Conservation (phyloP, 163 green algal species). For the Smithsoniella earleae region DNA sequence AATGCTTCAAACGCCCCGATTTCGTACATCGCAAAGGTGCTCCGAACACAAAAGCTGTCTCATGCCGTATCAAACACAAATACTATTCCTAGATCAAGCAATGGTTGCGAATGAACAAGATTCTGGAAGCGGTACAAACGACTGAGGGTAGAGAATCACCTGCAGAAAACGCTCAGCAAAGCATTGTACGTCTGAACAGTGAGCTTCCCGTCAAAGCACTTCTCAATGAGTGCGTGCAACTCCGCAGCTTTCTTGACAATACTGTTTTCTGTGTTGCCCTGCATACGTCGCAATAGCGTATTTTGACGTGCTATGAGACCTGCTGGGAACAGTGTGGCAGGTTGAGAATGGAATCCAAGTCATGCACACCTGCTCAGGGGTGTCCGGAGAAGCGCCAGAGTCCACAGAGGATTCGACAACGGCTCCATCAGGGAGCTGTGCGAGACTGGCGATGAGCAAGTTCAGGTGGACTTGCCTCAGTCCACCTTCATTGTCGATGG, state of each 20-base stretch:
- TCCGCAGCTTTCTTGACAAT: neutral
- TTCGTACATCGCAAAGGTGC: neutral
- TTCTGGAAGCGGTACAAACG: neutral
- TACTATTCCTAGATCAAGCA: no score
- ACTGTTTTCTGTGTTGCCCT: neutral
- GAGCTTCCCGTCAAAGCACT: slow-evolving; percentile 10
- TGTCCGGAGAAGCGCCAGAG: no score
- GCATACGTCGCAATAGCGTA: neutral
- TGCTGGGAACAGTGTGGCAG: neutral
- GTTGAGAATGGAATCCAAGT: no score
- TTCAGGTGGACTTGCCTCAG: slow-evolving; percentile 14
- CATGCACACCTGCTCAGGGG: no score
- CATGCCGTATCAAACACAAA: no score
- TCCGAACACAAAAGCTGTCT: neutral
- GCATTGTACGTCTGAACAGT: slow-evolving; percentile 26
- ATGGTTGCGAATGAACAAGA: neutral
- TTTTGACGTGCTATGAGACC: neutral
- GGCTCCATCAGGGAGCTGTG: slow-evolving; percentile 6
- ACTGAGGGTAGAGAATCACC: neutral
- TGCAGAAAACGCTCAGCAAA: slow-evolving; percentile 26
- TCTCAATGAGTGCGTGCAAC: slow-evolving; percentile 1
- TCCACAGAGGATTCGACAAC: no score
- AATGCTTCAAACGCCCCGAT: neutral
- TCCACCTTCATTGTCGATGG: neutral
- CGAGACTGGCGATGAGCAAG: neutral